Evolutionary conservation across 108 stramenopile genomes (phyloP), one percentile per base, ranked within the genome.

Genomic region (Fragilaria crotonensis): DNA sequence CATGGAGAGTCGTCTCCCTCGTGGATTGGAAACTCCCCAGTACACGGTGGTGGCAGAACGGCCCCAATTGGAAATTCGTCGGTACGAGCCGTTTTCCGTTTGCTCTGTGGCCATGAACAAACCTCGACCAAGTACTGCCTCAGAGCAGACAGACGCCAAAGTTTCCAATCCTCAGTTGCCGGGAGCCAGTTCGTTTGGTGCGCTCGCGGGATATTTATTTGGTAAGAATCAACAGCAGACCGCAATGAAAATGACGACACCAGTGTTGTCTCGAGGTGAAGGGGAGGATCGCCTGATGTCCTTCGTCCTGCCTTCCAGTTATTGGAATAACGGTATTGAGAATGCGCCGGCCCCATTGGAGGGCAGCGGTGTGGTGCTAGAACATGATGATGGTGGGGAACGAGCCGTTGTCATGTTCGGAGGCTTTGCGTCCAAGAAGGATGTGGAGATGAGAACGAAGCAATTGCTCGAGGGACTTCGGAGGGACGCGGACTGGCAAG

Each of bases 191-290:
- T 80, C 80, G 0, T 97, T 95, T 70, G 90, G 89, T 25, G 87
- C 90, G 25, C 54, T 97, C 23, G 97, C 95, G 7, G 93, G 93
- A 9, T 97, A 97, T 62, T 62, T 97, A 14, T 95, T 97, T 64
- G 97, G 96, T n/a, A 89, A 90, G 59, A 97, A 96, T 68, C 51
- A 78, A 48, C 61, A 78, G 30, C 64, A 83, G 25, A 64, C 36
- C 19, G 68, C 90, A 11, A 94, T 96, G 92, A 89, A 89, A 52
- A 96, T 96, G 95, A 97, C 97, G 1, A 95, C 91, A 11, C 97
- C 97, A 1, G 95, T 97, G 3, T 65, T 89, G 19, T 20, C n/a
- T 23, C 52, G 53, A 3, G 67, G 62, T 25, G 68, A 60, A 29
- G 69, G 74, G 9, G 74, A 72, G 5, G 60, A 64, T 0, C 64